These are phyloP conservation scores for Bauhinia variegata DNA, from an alignment of 306 rosid species.

Conservation along the genomic window DNA sequence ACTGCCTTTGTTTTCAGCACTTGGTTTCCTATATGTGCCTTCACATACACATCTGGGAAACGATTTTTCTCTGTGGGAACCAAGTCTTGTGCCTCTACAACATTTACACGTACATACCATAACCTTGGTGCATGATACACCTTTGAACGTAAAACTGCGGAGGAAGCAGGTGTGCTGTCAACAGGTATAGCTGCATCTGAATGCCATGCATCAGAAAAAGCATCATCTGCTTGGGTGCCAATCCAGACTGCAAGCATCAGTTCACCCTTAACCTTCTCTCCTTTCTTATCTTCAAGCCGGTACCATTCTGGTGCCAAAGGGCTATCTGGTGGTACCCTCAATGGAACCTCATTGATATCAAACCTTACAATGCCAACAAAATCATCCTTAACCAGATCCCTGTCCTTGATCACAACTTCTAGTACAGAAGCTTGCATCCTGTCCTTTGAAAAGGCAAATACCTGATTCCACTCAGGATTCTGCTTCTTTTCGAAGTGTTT, in stretches of 20 bases:
- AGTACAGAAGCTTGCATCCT: constrained; percentile 82
- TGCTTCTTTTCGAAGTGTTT: constrained; percentile 79
- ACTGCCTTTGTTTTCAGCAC: constrained; percentile 53
- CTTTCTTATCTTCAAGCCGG: constrained; percentile 70
- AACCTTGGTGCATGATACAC: constrained; percentile 73
- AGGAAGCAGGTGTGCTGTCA: constrained; percentile 51
- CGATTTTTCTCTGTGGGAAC: constrained; percentile 50
- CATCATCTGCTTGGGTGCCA: constrained; percentile 93
- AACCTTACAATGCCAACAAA: constrained; percentile 81
- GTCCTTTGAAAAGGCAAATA: constrained; percentile 86
- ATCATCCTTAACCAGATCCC: constrained; percentile 76
- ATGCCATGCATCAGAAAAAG: constrained; percentile 91
- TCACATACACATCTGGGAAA: constrained; percentile 52
- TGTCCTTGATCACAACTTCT: constrained; percentile 86
- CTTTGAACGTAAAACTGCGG: constrained; percentile 56
- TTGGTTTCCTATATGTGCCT: constrained; percentile 52
- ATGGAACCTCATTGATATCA: constrained; percentile 80
- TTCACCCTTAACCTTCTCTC: constrained; percentile 80
- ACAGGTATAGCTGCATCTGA: constrained; percentile 71
- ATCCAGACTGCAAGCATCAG: constrained; percentile 94
- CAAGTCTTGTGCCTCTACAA: constrained; percentile 59
- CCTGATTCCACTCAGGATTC: constrained; percentile 81
- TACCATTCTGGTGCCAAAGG: constrained; percentile 94
- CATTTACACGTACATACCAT: constrained; percentile 75
- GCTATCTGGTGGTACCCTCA: constrained; percentile 86